Percentiles rank a stretch among this genome's conserved stretches.
Conservation (phyloP, 1,139 yeast species). For the Pichia sp. region DNA sequence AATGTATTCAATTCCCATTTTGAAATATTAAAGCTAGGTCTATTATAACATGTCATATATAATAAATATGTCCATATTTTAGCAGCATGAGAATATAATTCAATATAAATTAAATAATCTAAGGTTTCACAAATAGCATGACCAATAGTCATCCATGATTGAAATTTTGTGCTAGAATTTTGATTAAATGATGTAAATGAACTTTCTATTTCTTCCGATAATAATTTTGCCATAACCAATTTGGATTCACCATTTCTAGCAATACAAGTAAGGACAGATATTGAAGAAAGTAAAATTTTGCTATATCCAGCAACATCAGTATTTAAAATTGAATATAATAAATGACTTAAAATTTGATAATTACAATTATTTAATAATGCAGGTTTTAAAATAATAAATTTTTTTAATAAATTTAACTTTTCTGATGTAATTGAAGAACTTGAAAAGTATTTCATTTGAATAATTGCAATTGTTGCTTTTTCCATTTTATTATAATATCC, state of each 20-base stretch:
- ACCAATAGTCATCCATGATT: constrained; percentile 7
- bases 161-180: neutral
- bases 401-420: constrained; percentile 39
- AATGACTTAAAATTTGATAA: constrained; percentile 42
- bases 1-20: constrained; percentile 5
- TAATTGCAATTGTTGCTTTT: constrained; percentile 22
- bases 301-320: constrained; percentile 24
- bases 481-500: constrained; percentile 22
- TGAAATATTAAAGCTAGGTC: constrained; percentile 3
- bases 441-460: constrained; percentile 40
- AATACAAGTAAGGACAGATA: constrained; percentile 16
- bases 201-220: constrained; percentile 17
- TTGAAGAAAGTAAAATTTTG: constrained; percentile 21
- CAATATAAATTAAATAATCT: constrained; percentile 8
- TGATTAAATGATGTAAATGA: constrained; percentile 8
- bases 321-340: constrained; percentile 39
- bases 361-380: constrained; percentile 43
- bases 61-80: constrained; percentile 15
- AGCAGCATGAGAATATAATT: constrained; percentile 7
- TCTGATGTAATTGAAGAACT: constrained; percentile 49
- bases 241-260: constrained; percentile 18
- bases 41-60: constrained; percentile 6
- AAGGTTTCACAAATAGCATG: constrained; percentile 14
- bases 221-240: constrained; percentile 6
- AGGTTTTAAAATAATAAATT: constrained; percentile 39